These are phyloP conservation scores for Solanum habrochaites DNA, from an alignment of 257 asterid genomes.

Conservation along the genomic window DNA sequence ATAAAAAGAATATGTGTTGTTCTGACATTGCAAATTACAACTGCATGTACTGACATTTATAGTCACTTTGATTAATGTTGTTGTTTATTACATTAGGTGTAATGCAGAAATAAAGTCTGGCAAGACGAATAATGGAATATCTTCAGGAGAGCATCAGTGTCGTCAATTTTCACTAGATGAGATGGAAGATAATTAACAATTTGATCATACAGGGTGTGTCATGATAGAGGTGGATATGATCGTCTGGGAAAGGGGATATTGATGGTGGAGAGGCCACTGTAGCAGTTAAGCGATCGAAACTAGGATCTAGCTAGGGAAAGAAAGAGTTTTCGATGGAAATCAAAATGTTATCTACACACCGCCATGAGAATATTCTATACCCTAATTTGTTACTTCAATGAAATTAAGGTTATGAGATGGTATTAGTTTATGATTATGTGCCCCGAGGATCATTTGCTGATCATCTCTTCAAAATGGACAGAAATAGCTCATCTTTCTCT, in stretches of 20 bases:
- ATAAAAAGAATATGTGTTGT: too few species aligned
- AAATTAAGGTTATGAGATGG: background rate
- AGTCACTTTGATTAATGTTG: background rate
- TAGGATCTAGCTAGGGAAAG: background rate
- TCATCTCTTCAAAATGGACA: background rate
- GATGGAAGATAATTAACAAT: background rate
- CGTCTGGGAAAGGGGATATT: background rate
- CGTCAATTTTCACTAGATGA: background rate
- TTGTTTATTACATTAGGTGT: too few species aligned
- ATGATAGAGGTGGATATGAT: background rate
- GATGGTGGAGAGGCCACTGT: too few species aligned
- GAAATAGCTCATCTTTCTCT: background rate
- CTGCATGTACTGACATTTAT: background rate
- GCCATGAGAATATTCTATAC: background rate
- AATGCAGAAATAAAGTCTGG: background rate
- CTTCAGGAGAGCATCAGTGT: background rate
- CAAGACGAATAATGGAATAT: background rate
- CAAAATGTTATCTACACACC: background rate
- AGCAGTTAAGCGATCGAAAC: background rate
- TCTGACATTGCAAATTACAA: too few species aligned
- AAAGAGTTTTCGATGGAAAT: background rate
- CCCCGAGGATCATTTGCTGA: background rate
- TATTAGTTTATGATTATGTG: background rate
- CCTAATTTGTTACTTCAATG: background rate
- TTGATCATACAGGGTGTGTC: background rate